phyloP scores from a whole-genome alignment of 2,329 filamentous ascomycete species.

The Daldinia sp. region DNA sequence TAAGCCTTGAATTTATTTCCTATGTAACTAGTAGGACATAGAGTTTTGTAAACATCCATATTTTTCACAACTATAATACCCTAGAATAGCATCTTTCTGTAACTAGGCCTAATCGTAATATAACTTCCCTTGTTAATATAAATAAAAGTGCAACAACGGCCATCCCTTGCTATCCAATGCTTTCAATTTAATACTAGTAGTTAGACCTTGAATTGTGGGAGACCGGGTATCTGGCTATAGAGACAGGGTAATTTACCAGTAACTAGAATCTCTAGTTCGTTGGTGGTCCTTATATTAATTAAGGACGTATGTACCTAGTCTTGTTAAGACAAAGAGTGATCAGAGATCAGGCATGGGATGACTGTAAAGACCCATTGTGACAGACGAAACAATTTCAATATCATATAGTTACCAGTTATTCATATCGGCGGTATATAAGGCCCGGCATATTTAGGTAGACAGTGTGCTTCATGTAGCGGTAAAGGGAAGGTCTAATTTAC shows the following conservation, averaged over 20 bases:
- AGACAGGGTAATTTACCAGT: too few species aligned
- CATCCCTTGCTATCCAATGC: not conserved
- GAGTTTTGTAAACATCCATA: not conserved
- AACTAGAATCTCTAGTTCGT: too few species aligned
- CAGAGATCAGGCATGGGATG: not conserved
- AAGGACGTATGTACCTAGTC: too few species aligned
- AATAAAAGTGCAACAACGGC: too few species aligned
- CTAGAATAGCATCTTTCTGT: not conserved
- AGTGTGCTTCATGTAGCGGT: not conserved
- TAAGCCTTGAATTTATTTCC: not conserved
- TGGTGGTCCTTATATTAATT: too few species aligned
- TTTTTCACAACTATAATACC: too few species aligned
- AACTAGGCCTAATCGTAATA: not conserved
- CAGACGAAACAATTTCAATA: not conserved
- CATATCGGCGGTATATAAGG: not conserved
- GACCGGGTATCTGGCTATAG: too few species aligned
- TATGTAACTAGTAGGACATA: not conserved
- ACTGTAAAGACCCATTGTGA: not conserved
- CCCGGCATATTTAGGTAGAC: too few species aligned
- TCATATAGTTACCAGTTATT: not conserved
- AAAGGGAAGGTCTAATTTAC: not conserved
- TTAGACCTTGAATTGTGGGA: too few species aligned
- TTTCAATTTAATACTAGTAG: not conserved
- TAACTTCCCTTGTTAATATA: not conserved
- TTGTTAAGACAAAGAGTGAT: not conserved